These are phyloP conservation scores for Cyclotella kingstonii DNA, from an alignment of 108 stramenopile species.

Conservation along the genomic window DNA sequence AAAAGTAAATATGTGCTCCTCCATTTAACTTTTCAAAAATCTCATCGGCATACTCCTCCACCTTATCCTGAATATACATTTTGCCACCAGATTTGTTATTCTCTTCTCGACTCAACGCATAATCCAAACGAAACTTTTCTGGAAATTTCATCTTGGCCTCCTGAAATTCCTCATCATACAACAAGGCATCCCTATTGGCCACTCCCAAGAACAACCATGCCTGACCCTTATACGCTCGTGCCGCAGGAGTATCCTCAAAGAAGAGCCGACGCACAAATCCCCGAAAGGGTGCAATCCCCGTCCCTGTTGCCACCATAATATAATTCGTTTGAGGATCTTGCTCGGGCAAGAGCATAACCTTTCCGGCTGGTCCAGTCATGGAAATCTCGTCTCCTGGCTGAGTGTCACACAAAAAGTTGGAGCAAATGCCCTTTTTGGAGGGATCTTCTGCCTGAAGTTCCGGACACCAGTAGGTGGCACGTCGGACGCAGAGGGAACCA, in stretches of 20 bases:
- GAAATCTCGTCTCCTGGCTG: constrained; percentile 80
- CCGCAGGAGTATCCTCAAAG: constrained; percentile 89
- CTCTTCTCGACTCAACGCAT: constrained; percentile 95
- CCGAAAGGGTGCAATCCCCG: constrained; percentile 97
- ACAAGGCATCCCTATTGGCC: constrained; percentile 90
- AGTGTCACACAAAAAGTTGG: constrained; percentile 96
- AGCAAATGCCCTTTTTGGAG: constrained; percentile 97
- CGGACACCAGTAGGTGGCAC: constrained; percentile 94
- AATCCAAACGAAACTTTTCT: constrained; percentile 93
- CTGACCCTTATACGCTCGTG: constrained; percentile 86
- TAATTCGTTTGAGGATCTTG: constrained; percentile 88
- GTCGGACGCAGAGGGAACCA: constrained; percentile 93
- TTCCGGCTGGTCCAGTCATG: constrained; percentile 95
- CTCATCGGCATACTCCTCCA: constrained; percentile 96
- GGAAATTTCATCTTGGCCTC: constrained; percentile 78
- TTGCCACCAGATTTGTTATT: constrained; percentile 93
- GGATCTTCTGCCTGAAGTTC: constrained; percentile 95
- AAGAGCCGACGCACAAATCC: constrained; percentile 96
- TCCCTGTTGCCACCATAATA: constrained; percentile 99
- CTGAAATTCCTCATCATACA: constrained; percentile 97
- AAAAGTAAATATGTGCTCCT: constrained; percentile 97
- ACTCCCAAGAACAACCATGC: constrained; percentile 98
- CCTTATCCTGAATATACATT: constrained; percentile 99
- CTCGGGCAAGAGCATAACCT: constrained; percentile 98
- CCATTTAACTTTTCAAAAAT: constrained; percentile 85